Evolutionary conservation across 2,329 filamentous ascomycete genomes (phyloP).

Genomic region (Bipolaris gigantea): DNA sequence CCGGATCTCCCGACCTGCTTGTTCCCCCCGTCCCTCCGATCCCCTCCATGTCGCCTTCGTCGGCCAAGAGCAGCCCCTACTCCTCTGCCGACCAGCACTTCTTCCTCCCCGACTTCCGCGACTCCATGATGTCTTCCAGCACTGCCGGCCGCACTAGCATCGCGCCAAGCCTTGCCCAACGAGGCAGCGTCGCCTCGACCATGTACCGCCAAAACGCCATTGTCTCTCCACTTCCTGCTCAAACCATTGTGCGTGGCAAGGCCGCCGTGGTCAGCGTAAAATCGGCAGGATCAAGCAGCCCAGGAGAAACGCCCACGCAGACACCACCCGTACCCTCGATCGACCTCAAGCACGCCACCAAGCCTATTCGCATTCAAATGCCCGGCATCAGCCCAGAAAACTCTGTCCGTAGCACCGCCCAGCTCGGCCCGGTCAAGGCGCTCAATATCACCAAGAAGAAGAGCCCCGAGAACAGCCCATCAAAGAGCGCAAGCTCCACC

Average conservation of each 20-base stretch:
- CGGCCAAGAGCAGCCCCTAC: conserved; percentile 60
- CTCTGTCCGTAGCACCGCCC: conserved; percentile 44
- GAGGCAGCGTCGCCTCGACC: conserved; percentile 76
- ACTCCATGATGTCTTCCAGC: conserved; percentile 84
- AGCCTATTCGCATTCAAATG: conserved; percentile 47
- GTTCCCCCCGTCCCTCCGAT: conserved; percentile 95
- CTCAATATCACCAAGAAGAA: conserved; percentile 50
- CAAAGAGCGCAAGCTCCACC: conserved; percentile 30
- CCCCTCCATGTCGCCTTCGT: conserved; percentile 62
- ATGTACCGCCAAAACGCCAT: conserved; percentile 92
- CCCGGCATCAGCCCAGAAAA: conserved; percentile 44
- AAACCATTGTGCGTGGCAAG: conserved; percentile 84
- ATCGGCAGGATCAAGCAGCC: conserved; percentile 61
- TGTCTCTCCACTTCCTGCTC: conserved; percentile 74
- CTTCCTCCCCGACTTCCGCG: conserved; percentile 89
- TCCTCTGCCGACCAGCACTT: conserved; percentile 76
- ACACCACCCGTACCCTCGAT: conserved; percentile 75
- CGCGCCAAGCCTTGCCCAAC: conserved; percentile 51
- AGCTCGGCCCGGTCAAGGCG: conserved; percentile 50
- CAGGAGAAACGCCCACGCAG: conserved; percentile 50
- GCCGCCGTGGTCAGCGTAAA: conserved; percentile 93
- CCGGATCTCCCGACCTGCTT: conserved; percentile 76
- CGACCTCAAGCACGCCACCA: conserved; percentile 56
- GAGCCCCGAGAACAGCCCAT: conserved; percentile 29
- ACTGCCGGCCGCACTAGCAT: conserved; percentile 58